A percentile compares a stretch with the other conserved stretches of the same genome.
These are phyloP conservation scores for Stentor coeruleus DNA, from an alignment of 73 alveolate genomes.

Conservation along the genomic window DNA sequence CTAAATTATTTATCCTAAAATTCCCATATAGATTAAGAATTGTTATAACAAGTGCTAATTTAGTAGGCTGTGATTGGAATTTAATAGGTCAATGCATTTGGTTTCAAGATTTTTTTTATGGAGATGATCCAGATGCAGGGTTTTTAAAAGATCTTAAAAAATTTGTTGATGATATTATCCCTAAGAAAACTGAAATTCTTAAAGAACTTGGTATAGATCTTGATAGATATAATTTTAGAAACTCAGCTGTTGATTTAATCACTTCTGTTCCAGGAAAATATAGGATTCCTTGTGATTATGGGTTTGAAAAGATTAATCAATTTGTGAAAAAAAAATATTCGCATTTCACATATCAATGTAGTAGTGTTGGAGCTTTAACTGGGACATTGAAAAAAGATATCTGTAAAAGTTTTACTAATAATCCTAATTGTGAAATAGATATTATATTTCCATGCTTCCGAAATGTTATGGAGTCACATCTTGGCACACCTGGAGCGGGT, in stretches of 20 bases:
- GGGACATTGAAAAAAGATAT: background rate
- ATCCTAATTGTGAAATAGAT: background rate
- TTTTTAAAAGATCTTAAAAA: background rate
- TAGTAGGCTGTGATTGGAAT: slow-evolving; percentile 78
- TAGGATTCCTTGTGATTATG: slow-evolving; percentile 30
- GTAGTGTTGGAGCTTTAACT: background rate
- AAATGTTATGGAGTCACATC: background rate
- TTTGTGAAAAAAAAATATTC: background rate
- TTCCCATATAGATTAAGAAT: slow-evolving; percentile 74
- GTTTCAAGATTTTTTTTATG: slow-evolving; percentile 80
- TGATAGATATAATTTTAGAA: slow-evolving; percentile 45
- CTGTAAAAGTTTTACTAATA: background rate
- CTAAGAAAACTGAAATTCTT: slow-evolving; percentile 12
- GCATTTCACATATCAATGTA: background rate
- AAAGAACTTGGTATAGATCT: slow-evolving; percentile 20
- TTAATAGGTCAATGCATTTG: slow-evolving; percentile 74
- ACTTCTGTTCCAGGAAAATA: slow-evolving; percentile 42
- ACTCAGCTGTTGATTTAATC: slow-evolving; percentile 35
- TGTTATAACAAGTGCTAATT: slow-evolving; percentile 78
- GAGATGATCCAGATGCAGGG: background rate
- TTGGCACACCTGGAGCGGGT: slow-evolving; percentile 9
- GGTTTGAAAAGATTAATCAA: too few relatives aligned
- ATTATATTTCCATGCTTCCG: slow-evolving; percentile 1
- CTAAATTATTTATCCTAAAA: slow-evolving; percentile 72
- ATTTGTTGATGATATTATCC: slow-evolving; percentile 23